A percentile compares a stretch with the other conserved stretches of the same genome.
Conservation (phyloP, 352 stramenopile genomes). For the Peronosclerospora sorghi region DNA sequence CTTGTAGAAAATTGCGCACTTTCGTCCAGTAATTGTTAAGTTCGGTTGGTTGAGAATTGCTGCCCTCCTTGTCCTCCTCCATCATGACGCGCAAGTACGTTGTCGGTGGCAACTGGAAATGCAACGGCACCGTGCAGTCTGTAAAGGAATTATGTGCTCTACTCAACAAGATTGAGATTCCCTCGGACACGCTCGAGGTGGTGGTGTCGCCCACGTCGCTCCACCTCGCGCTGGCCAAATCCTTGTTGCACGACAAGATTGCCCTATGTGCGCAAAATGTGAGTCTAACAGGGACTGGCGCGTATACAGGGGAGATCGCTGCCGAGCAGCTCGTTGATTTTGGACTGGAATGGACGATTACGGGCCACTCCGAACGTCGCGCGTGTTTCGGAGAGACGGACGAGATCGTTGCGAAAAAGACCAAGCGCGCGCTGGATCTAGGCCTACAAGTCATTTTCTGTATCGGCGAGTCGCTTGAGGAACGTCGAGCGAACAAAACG, state of each 20-base stretch:
- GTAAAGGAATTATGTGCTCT: constrained; percentile 78
- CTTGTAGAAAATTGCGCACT: too few relatives aligned
- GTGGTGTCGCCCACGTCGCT: constrained; percentile 58
- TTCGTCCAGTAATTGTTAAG: too few relatives aligned
- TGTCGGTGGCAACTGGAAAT: constrained; percentile 43
- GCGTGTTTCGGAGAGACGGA: constrained; percentile 81
- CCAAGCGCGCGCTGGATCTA: constrained; percentile 66
- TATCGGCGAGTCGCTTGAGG: constrained; percentile 88
- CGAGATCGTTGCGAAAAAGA: constrained; percentile 86
- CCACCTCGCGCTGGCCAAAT: constrained; percentile 40
- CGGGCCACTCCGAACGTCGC: constrained; percentile 84
- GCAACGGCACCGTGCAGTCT: constrained; percentile 70
- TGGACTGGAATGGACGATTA: constrained; percentile 49
- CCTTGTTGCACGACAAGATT: constrained; percentile 52
- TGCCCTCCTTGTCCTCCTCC: background rate
- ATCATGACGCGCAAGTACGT: constrained; percentile 30
- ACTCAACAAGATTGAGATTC: constrained; percentile 64
- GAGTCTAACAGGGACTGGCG: constrained; percentile 77
- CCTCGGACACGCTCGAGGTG: constrained; percentile 59
- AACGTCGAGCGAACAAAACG: constrained; percentile 77
- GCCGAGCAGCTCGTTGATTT: constrained; percentile 82
- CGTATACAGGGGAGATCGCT: constrained; percentile 88
- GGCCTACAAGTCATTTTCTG: constrained; percentile 90
- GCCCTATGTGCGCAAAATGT: constrained; percentile 71
- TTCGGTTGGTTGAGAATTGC: too few relatives aligned